Evolutionary conservation across 768 basidiomycete genomes (phyloP).

Genomic region (Filobasidium wieringae): DNA sequence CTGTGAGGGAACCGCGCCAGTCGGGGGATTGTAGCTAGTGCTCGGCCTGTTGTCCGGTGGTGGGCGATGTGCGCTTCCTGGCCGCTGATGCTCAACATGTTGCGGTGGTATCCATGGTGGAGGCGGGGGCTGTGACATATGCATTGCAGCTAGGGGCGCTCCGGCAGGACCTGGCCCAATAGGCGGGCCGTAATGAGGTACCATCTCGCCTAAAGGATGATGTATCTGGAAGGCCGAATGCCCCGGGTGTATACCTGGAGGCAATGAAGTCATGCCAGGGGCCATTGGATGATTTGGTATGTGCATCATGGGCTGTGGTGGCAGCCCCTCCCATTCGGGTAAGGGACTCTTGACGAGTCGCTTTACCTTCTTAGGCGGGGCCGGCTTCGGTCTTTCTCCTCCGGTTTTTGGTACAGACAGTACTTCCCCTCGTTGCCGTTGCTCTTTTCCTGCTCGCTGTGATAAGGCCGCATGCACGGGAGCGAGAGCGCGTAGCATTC

Average conservation of each 20-base stretch:
- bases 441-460: conserved; percentile 32
- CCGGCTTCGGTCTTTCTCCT: background rate
- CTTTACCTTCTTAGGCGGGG: background rate
- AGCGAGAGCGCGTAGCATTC: conserved; percentile 31
- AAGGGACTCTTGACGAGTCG: background rate
- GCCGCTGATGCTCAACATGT: background rate
- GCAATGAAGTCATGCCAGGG: background rate
- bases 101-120: background rate
- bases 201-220: background rate
- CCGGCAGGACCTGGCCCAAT: background rate
- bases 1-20: background rate
- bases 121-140: background rate
- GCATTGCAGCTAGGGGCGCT: background rate
- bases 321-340: background rate
- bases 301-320: background rate
- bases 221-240: background rate
- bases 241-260: background rate
- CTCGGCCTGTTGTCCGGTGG: background rate
- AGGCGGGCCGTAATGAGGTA: background rate
- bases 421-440: conserved; percentile 34
- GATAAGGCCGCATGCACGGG: conserved; percentile 35
- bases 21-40: background rate
- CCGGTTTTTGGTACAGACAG: conserved; percentile 32
- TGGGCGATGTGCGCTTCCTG: background rate
- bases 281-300: background rate